Base-by-base conservation (phyloP, 768 basidiomycete species). In the Calocera cornea region DNA sequence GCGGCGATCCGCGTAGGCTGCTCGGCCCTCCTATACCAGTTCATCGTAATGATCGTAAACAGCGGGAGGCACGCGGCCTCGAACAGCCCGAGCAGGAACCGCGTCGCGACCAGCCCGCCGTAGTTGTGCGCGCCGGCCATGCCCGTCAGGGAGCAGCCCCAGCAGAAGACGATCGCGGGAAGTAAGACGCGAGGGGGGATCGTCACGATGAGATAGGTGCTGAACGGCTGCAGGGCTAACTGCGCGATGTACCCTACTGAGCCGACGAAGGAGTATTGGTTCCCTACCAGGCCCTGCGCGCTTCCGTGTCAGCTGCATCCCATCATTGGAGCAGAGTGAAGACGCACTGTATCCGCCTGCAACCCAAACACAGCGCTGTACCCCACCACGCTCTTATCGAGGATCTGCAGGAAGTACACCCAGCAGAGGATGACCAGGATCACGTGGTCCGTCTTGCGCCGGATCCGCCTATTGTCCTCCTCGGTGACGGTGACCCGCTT, bases 41-140 rank as follows among this genome's bases (percentile, higher is more conserved):
- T 54, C 44, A 54, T 66, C 1, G 73, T 77, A 54, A 79, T 72
- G 64, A 79, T 70, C n/a, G 76, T 71, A 70, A 78, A 77, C 14
- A 77, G 70, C 0, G 77, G 76, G 5, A 78, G 70, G 67, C 76
- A 75, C 2, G 74, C 73, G 19, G 68, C 72, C 67, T 77, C 77
- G 49, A 76, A 77, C 11, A 71, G 70, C 34, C 77, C 77, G 12
- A 78, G 73, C 38, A 78, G 67, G 75, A 76, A 76, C 29, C 77
- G 71, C 22, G 73, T 74, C 27, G 73, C 76, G 17, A 73, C 66
- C 11, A 79, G 72, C 0, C 72, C 40, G 1, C 27, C 64, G 66
- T 70, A 75, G 65, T 49, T 67, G 41, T 70, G 72, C 14, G 71
- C 69, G 54, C 68, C 70, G 2, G 72, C 74, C 73, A 76, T 73